Evolutionary conservation across 2,329 filamentous ascomycete genomes (phyloP).

Genomic region (Cryphonectria nitschkei): DNA sequence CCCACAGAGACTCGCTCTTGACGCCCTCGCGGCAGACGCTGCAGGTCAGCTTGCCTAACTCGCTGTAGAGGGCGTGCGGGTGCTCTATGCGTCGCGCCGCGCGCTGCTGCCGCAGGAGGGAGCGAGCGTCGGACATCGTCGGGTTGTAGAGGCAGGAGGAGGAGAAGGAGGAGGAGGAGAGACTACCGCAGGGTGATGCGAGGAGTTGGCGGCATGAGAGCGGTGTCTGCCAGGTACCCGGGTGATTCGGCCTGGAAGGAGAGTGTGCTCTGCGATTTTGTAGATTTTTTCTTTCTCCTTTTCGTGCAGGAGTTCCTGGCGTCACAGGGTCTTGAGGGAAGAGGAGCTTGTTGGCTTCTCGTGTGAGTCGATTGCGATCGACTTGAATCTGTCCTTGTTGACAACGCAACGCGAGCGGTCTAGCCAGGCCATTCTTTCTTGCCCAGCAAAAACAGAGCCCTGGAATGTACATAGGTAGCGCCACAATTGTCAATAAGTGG

Average conservation of each 20-base stretch:
- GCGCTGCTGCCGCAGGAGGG: conserved; percentile 78
- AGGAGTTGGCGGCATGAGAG: neutral
- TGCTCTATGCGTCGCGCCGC: conserved; percentile 74
- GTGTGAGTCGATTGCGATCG: neutral
- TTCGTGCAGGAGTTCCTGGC: neutral
- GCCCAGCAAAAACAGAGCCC: neutral
- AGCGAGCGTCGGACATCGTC: conserved; percentile 76
- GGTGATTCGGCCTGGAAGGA: neutral
- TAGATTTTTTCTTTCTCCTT: neutral
- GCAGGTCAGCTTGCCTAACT: conserved; percentile 69
- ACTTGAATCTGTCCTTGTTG: neutral
- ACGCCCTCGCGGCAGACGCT: conserved; percentile 66
- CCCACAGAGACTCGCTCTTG: conserved; percentile 70
- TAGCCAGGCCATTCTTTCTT: neutral
- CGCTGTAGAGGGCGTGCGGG: conserved; percentile 69
- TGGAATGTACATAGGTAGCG: neutral
- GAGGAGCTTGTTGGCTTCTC: neutral
- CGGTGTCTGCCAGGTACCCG: neutral
- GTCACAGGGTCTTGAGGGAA: neutral
- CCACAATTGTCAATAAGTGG: neutral
- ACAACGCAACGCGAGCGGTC: neutral
- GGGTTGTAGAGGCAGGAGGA: neutral
- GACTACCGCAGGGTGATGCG: neutral
- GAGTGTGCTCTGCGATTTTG: neutral
- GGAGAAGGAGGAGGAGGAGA: neutral